Evolutionary conservation across 225 moss, liverwort and hornwort genomes (phyloP), one percentile per base, ranked within the genome.

Genomic region (Marchantia polymorpha): DNA sequence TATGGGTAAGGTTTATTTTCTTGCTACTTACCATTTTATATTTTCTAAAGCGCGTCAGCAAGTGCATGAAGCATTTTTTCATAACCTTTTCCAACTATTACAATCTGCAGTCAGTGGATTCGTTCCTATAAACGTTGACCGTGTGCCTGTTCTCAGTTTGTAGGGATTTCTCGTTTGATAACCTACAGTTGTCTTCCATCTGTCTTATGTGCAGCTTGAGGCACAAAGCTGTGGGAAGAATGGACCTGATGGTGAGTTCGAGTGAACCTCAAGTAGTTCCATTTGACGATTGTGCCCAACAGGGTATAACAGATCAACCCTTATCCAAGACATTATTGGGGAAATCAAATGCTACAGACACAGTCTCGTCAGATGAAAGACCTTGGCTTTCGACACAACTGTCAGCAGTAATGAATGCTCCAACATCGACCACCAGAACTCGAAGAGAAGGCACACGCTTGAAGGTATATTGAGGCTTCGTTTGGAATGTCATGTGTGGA

Each of bases 1-100:
- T 84, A 90, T 84, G 79, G 84, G 96, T 94, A 88, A 94, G 91
- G 87, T 83, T 81, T 82, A 90, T 83, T 31, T 55, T 70, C 22
- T 22, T 29, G 27, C 8, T 67, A 9, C 6, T 10, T n/a, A 23
- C 61, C 22, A 61, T 61, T 0, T 61, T n/a, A 8, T 7, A 0
- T 5, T 22, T 6, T 7, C n/a, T 22, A n/a, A 61, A 19, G 1
- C 61, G 23, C 67, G 67, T 67, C 13, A 7, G 29, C 23, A 9
- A 25, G 31, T 31, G 1, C 30, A 27, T 8, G 10, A 67, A 16
- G 16, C 7, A 30, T 2, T 11, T 6, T n/a, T 56, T 1, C 1
- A 56, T 56, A 19, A 12, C 0, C 56, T 39, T 39, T 39, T 39
- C 39, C 39, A 39, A 39, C 39, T 39, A 5, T 39, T 39, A 39